phyloP scores from a whole-genome alignment of 345 rosid genomes.

The Lepidium africanum region DNA sequence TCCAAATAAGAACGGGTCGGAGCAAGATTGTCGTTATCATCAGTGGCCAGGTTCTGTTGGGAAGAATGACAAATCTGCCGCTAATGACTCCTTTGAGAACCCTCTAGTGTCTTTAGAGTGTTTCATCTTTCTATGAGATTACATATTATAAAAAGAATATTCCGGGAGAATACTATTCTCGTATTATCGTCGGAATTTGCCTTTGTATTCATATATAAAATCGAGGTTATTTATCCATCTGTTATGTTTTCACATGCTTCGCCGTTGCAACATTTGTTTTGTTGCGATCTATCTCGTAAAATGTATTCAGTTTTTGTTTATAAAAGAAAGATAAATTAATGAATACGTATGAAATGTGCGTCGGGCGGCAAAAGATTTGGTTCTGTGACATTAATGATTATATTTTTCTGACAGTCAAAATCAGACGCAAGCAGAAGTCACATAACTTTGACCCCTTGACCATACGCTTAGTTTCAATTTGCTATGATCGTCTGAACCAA shows the following conservation, averaged over 20 bases:
- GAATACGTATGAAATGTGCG: not conserved
- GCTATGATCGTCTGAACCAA: not conserved
- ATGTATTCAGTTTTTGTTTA: not conserved
- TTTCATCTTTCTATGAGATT: slow-evolving; percentile 71
- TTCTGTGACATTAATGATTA: slow-evolving; percentile 12
- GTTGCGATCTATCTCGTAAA: not conserved
- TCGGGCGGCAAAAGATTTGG: slow-evolving; percentile 27
- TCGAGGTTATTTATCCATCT: not conserved
- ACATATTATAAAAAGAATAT: not conserved
- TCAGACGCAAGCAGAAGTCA: slow-evolving; percentile 14
- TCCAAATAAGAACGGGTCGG: slow-evolving; percentile 23
- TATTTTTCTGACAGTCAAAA: slow-evolving; percentile 16
- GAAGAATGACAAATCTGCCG: not conserved
- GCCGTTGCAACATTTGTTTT: not conserved
- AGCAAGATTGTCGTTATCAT: not conserved
- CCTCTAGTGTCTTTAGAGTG: slow-evolving; percentile 86
- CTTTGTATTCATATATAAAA: not conserved
- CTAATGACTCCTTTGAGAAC: slow-evolving; percentile 61
- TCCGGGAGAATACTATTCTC: not conserved
- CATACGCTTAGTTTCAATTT: not conserved
- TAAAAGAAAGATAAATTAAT: not conserved
- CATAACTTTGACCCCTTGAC: slow-evolving; percentile 19
- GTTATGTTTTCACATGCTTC: not conserved
- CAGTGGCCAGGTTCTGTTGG: not conserved
- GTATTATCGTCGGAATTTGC: not conserved